These are phyloP conservation scores for Pharus latifolius DNA, from an alignment of 176 grass and related monocot species.

Conservation along the genomic window DNA sequence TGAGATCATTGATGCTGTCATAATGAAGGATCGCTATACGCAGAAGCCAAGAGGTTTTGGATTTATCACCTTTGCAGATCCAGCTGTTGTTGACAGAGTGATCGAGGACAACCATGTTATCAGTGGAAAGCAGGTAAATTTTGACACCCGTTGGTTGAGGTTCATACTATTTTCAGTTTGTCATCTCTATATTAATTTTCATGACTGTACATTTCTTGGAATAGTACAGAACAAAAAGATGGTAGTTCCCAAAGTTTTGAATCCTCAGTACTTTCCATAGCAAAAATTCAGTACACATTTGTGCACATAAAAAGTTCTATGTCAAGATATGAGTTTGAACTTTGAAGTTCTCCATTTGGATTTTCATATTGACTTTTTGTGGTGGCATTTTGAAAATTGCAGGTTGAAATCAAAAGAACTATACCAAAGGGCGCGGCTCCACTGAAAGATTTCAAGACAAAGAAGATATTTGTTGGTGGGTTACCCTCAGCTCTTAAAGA, in stretches of 20 bases:
- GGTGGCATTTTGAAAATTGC: slow-evolving; percentile 12
- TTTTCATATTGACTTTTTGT: no score
- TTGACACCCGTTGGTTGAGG: neutral
- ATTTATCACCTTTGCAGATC: slow-evolving; percentile 73
- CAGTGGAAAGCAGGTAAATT: slow-evolving; percentile 57
- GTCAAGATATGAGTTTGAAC: neutral
- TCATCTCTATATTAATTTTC: neutral
- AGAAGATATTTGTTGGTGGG: slow-evolving; percentile 89
- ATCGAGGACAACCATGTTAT: slow-evolving; percentile 72
- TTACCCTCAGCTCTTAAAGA: slow-evolving; percentile 58
- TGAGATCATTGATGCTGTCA: slow-evolving; percentile 66
- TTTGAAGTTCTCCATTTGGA: no score
- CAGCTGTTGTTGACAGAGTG: slow-evolving; percentile 68
- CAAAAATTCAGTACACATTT: neutral
- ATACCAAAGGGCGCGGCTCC: slow-evolving; percentile 85
- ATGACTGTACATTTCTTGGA: neutral
- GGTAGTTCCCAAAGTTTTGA: neutral
- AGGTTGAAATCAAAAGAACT: slow-evolving; percentile 96
- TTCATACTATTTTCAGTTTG: neutral
- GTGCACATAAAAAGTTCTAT: neutral
- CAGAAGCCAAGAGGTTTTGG: slow-evolving; percentile 88
- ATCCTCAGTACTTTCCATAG: neutral
- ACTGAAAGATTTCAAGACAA: slow-evolving; percentile 86
- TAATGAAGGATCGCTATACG: slow-evolving; percentile 87
- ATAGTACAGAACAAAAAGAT: neutral